Conservation (phyloP, 768 basidiomycete genomes). For the Rhizopogon vesiculosus region DNA sequence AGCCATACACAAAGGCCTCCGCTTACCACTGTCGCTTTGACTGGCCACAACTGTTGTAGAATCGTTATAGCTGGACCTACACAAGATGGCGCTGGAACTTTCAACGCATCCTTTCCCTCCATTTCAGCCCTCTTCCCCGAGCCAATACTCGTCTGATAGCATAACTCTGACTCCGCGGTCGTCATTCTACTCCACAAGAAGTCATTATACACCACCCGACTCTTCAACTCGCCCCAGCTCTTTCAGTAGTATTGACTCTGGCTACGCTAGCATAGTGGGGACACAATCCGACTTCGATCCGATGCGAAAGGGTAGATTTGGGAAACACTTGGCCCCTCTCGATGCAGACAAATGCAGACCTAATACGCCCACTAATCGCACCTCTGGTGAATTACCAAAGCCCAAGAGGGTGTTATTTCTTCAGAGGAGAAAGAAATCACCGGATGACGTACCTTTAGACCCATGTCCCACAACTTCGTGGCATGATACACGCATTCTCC, state of each 20-base stretch:
- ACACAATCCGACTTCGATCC: conserved; percentile 12
- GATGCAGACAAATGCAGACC: conserved; percentile 10
- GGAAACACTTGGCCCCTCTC: neutral
- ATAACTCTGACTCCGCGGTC: conserved; percentile 14
- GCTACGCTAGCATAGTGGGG: conserved; percentile 23
- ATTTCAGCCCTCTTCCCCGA: conserved; percentile 10
- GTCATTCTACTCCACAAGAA: conserved; percentile 11
- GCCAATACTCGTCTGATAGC: conserved; percentile 8
- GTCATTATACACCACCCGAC: neutral
- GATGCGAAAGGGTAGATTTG: neutral
- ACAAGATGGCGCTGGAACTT: conserved; percentile 13
- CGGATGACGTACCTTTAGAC: neutral
- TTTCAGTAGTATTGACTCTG: conserved; percentile 22
- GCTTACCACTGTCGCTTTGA: conserved; percentile 20
- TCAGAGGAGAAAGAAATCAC: conserved; percentile 22
- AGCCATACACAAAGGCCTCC: conserved; percentile 20
- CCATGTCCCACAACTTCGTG: conserved; percentile 2
- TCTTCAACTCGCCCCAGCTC: conserved; percentile 14
- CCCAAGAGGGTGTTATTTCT: conserved; percentile 11
- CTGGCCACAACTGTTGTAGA: neutral
- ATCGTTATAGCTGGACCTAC: conserved; percentile 9
- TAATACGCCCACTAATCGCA: conserved; percentile 5
- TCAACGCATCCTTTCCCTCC: conserved; percentile 10
- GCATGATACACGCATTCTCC: neutral
- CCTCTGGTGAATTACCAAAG: conserved; percentile 12